Conservation (phyloP, 176 grass and related monocot genomes). For the Musa beccarii region DNA sequence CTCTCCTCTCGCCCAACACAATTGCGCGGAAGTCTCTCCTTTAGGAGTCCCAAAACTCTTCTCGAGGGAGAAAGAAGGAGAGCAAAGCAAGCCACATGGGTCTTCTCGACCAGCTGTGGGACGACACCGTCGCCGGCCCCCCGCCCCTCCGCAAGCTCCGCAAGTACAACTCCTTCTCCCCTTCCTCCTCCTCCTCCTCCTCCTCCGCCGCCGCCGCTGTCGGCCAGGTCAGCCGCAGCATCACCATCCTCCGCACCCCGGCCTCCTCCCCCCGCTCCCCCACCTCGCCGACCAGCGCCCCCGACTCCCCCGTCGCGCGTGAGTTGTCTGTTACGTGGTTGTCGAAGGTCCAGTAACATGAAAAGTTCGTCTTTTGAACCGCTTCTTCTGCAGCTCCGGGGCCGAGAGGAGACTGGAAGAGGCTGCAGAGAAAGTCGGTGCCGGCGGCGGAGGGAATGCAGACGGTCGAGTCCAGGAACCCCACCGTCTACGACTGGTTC, state of each 20-base stretch:
- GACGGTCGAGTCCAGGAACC: neutral
- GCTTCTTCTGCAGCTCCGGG: slow-evolving; percentile 33
- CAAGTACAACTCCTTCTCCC: slow-evolving; percentile 41
- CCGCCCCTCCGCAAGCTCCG: slow-evolving; percentile 78
- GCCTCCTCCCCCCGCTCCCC: neutral
- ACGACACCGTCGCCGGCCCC: slow-evolving; percentile 83
- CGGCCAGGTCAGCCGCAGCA: slow-evolving; percentile 43
- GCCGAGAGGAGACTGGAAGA: slow-evolving; percentile 47
- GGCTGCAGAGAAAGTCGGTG: slow-evolving; percentile 34
- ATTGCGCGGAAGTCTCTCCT: neutral
- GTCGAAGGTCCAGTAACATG: neutral
- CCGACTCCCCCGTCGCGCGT: slow-evolving; percentile 54
- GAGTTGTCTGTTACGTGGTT: neutral
- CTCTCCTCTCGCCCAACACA: too few relatives aligned
- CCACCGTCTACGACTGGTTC: slow-evolving; percentile 3
- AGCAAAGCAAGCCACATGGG: slow-evolving; percentile 25
- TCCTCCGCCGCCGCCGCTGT: neutral
- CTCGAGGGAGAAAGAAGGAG: neutral
- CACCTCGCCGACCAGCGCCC: neutral
- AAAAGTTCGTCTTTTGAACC: neutral
- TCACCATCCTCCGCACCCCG: slow-evolving; percentile 47
- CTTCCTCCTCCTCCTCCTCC: slow-evolving; percentile 15
- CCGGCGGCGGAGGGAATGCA: slow-evolving; percentile 2
- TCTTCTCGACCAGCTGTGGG: slow-evolving; percentile 78
- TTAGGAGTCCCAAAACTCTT: neutral